Conservation (phyloP, 371 early-diverging fungal genomes). For the Mucor racemosus region DNA sequence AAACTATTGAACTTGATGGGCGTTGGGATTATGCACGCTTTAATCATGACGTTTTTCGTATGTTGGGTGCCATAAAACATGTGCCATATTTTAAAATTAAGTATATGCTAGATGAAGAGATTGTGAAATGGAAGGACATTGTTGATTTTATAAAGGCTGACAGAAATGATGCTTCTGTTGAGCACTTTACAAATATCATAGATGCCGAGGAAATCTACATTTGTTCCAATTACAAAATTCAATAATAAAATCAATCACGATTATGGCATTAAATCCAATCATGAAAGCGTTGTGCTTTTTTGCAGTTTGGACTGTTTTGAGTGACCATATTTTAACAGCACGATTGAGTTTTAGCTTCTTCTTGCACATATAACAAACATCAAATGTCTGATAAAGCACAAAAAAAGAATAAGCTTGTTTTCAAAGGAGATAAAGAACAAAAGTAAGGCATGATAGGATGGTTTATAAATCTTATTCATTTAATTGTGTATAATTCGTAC, state of each 20-base stretch:
- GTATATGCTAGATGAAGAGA: background rate
- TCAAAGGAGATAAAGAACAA: conserved; percentile 63
- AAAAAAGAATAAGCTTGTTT: conserved; percentile 54
- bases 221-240: background rate
- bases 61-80: background rate
- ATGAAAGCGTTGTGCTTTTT: too few relatives aligned
- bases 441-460: conserved; percentile 32
- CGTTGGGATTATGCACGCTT: background rate
- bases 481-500: background rate
- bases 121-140: background rate
- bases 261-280: too few relatives aligned
- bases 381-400: conserved; percentile 31
- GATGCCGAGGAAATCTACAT: background rate
- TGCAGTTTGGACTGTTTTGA: background rate
- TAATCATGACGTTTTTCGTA: background rate
- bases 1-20: background rate
- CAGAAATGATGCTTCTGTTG: background rate
- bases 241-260: background rate
- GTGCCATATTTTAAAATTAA: background rate
- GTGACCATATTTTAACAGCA: background rate
- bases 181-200: background rate
- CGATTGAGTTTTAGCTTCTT: background rate
- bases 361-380: background rate
- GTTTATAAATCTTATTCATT: background rate
- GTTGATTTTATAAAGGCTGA: background rate